Evolutionary conservation across 345 rosid species (phyloP).

Genomic region (Crucihimalaya himalaica): DNA sequence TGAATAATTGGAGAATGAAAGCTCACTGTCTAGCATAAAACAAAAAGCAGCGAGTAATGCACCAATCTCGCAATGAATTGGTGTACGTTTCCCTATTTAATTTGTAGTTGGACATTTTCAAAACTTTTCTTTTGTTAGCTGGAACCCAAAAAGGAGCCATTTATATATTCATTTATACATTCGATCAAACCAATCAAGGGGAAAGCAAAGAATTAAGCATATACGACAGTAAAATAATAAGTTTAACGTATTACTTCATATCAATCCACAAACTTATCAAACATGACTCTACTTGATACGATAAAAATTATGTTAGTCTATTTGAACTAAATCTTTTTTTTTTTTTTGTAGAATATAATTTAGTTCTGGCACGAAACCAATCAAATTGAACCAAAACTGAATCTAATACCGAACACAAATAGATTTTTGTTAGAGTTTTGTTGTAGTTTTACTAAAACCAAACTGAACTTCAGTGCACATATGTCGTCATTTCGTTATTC

Average conservation of each 20-base stretch:
- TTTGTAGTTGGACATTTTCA: conserved; percentile 15
- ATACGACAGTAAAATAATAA: not conserved
- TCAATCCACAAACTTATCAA: not conserved
- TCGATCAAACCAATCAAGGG: conserved; percentile 9
- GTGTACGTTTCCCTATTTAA: not conserved
- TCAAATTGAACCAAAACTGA: not conserved
- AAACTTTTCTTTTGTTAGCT: conserved; percentile 23
- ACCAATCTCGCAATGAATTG: conserved; percentile 40
- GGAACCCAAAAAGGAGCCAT: conserved; percentile 19
- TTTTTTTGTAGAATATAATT: too few species aligned
- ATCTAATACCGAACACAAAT: too few species aligned
- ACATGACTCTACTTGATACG: not conserved
- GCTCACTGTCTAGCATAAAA: not conserved
- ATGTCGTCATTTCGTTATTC: not conserved
- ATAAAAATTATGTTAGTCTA: not conserved
- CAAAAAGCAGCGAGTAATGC: conserved; percentile 18
- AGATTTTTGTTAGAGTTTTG: not conserved
- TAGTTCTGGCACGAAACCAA: too few species aligned
- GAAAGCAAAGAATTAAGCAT: not conserved
- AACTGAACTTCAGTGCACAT: not conserved
- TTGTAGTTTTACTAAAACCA: not conserved
- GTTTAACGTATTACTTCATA: not conserved
- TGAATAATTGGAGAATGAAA: conserved; percentile 23
- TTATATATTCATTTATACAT: not conserved
- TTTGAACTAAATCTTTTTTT: too few species aligned